Evolutionary conservation across 345 rosid genomes (phyloP), one percentile per base, ranked within the genome.

Genomic region (Citrus maxima): DNA sequence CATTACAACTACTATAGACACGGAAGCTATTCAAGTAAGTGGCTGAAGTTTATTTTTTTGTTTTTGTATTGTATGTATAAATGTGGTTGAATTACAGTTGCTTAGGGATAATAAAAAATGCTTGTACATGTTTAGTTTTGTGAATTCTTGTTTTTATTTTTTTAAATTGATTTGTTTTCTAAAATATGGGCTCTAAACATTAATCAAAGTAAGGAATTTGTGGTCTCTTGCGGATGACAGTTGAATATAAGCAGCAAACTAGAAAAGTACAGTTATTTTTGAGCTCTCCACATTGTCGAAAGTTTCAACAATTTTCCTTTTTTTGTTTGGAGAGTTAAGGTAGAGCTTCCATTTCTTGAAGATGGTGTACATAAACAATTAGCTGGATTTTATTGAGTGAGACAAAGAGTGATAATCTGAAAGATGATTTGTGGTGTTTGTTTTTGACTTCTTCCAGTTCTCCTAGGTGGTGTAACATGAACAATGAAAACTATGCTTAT

Each of bases 21-120:
- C 90, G 12, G 99, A 96, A 83, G 92, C 93, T 46, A 91, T 96
- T 77, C 99, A 96, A 85, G 99, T 96, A 64, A 82, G 81, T 51
- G 51, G 67, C 35, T 61, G 59, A 46, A 27, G 28, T 24, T 56
- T 5, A n/a, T 72, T n/a, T 25, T 25, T 16, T 60, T 46, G 49
- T 25, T 72, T 56, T n/a, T 72, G 63, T 35, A 4, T 10, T 21
- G 16, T 71, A 66, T 35, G 25, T 66, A 19, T 12, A 3, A 12
- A 46, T 66, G 46, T 19, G 22, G 10, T 40, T 40, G 32, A 40
- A 21, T 19, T 37, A 40, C 24, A 49, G 55, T 32, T 37, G 19
- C 35, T 32, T 18, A 21, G n/a, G 34, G 38, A 32, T 65, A 32
- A 65, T 19, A 6, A 14, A 18, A 65, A 65, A 32, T 65, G 18